Evolutionary conservation across 2,329 filamentous ascomycete species (phyloP).

Genomic region (Teratosphaeria epicoccoides): DNA sequence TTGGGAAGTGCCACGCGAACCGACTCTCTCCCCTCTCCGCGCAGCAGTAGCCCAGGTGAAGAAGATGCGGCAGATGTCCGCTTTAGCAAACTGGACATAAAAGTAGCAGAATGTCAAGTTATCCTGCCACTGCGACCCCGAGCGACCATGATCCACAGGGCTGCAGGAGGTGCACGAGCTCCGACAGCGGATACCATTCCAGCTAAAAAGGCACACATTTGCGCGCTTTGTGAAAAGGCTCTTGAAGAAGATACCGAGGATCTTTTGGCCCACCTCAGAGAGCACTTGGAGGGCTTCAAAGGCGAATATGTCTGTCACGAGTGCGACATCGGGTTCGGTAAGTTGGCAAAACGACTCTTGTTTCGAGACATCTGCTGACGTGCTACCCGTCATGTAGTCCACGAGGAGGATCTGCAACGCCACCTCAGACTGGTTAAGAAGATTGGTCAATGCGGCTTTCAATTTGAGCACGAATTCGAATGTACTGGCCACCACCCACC

Average conservation of each 20-base stretch:
- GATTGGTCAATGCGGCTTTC: conserved; percentile 18
- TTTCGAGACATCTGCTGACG: neutral
- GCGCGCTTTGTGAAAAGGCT: conserved; percentile 14
- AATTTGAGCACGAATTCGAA: conserved; percentile 12
- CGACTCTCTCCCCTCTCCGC: neutral
- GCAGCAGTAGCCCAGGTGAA: neutral
- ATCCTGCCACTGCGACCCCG: conserved; percentile 2
- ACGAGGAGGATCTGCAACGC: conserved; percentile 15
- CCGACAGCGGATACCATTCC: conserved; percentile 1
- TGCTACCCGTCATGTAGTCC: conserved; percentile 2
- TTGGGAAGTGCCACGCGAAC: neutral
- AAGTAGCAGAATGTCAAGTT: conserved; percentile 1
- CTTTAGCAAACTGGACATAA: neutral
- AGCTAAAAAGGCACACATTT: conserved; percentile 8
- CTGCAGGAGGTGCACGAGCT: conserved; percentile 4
- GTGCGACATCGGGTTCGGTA: conserved; percentile 15
- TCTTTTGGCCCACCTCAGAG: conserved; percentile 13
- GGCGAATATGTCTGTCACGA: conserved; percentile 12
- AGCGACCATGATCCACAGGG: conserved; percentile 6
- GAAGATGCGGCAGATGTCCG: neutral
- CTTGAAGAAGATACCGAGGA: conserved; percentile 14
- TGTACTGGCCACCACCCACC: conserved; percentile 21
- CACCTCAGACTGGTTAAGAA: conserved; percentile 11
- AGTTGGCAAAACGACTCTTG: neutral
- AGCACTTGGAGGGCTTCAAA: conserved; percentile 16